phyloP scores from a whole-genome alignment of 2,329 filamentous ascomycete species.

The Trichoderma simmonsii region DNA sequence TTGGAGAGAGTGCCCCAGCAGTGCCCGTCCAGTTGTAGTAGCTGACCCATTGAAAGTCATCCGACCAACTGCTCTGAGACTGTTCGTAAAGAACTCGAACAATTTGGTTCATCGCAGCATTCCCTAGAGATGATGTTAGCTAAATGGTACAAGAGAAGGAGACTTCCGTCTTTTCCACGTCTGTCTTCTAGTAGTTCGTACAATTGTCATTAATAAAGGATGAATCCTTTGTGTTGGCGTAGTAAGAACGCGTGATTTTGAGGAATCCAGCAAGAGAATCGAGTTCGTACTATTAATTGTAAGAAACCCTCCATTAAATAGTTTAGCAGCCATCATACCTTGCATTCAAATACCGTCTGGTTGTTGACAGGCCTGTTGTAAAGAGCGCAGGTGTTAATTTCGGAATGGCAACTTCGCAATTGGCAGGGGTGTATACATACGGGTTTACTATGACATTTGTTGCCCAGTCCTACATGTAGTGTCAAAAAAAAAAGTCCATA shows the following conservation, averaged over 20 bases:
- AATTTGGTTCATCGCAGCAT: conserved; percentile 44
- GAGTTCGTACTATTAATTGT: conserved; percentile 69
- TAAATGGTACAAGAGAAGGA: too few species aligned
- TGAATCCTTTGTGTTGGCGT: conserved; percentile 64
- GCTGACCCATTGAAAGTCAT: conserved; percentile 28
- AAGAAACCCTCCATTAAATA: neutral
- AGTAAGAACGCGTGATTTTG: conserved; percentile 74
- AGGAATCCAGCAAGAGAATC: conserved; percentile 85
- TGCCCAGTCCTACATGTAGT: conserved; percentile 21
- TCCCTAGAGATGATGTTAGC: conserved; percentile 61
- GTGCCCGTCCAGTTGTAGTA: conserved; percentile 32
- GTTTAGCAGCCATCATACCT: conserved; percentile 19
- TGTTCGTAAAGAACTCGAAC: conserved; percentile 27
- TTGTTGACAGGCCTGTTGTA: conserved; percentile 26
- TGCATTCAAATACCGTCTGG: conserved; percentile 30
- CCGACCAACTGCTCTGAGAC: conserved; percentile 27
- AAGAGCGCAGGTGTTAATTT: neutral
- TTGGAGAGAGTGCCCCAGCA: conserved; percentile 25
- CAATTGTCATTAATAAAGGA: conserved; percentile 55
- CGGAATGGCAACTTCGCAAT: neutral
- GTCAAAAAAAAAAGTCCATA: neutral
- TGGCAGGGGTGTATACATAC: conserved; percentile 18
- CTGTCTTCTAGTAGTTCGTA: conserved; percentile 6
- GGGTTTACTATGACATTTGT: conserved; percentile 26
- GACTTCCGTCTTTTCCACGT: neutral